Base-by-base conservation (phyloP, 495 filamentous ascomycete genomes). In the Aspergillus cavernicola region DNA sequence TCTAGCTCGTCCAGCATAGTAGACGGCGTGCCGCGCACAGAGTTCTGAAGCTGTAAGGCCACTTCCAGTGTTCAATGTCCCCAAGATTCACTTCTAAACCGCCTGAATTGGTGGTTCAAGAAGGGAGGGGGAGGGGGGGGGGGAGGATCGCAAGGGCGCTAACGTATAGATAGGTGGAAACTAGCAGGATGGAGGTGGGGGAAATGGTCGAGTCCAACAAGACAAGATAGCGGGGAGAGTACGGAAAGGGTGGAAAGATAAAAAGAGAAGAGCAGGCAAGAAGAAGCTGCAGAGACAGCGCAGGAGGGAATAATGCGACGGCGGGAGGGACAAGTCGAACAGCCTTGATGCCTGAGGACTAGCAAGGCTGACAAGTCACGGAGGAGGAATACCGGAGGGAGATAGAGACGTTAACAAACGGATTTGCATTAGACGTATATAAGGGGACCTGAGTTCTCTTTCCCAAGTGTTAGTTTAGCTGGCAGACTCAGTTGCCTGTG, bases 1-100 rank as follows among this genome's bases (percentile, higher is more conserved):
- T 77, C 78, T 55, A 76, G 64, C 59, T 75, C 69, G 54, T 73
- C 72, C 67, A 74, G 63, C 69, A 75, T 75, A 40, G 67, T 72
- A 64, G 75, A 72, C 61, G 74, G 63, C 64, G 69, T 71, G 13
- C 52, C 47, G 60, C 61, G 61, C 43, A 48, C 43, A 37, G 56
- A 52, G 57, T 58, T 52, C 60, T 64, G 43, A 37, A 53, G 31
- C 45, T 31, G 40, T 26, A 61, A 37, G 40, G 58, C 50, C 55
- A 55, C 39, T 58, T 53, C 47, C 56, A 41, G 53, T 59, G 60
- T 52, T 37, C 6, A 16, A 20, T 18, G 18, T 35, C 48, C 55
- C 41, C 48, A 52, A 58, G 50, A 48, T 24, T 44, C 51, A 37
- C 40, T 13, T 36, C 43, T 46, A 53, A 42, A 36, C 43, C 33